Evolutionary conservation across 148 eudicot genomes (phyloP), one percentile per base, ranked within the genome.

Genomic region (Suaeda aralocaspica): DNA sequence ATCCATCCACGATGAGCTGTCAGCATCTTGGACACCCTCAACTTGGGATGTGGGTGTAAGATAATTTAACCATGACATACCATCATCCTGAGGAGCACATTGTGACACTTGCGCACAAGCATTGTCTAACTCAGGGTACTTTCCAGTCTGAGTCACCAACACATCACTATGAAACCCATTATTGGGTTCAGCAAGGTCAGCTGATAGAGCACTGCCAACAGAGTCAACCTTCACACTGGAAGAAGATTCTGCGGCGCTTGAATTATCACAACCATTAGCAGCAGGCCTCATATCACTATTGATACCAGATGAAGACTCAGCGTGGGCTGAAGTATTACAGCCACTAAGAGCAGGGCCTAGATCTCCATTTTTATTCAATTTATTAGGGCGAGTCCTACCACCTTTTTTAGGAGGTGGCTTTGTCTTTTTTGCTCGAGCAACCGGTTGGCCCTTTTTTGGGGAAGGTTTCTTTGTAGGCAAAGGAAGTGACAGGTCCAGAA

Each of bases 401-500:
- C 72, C 79, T 80, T 80, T 83, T 75, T 80, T 88, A 46, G 92
- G 96, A 80, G 92, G 89, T 48, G 56, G 72, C 73, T 93, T 93
- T 59, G 81, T 76, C 77, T 88, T 92, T 78, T 84, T 86, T 39
- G 80, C 59, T 53, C 87, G 83, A 63, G 78, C 41, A 29, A 77
- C 73, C 65, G 77, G 71, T 63, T 68, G 80, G 44, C 68, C 68
- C 79, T 81, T 85, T 84, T 73, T 85, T 13, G 82, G 58, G 15
- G 80, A 85, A 74, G 91, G 80, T 71, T 77, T 93, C 83, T 89
- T 93, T 11, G 84, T 84, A 10, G 98, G 96, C 64, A 93, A 82
- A 51, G 95, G 89, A 68, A 93, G 87, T 41, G 98, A 93, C 42
- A 93, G 88, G 81, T 93, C 98, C 68, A 93, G 77, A 74, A 84